Evolutionary conservation across 2,329 filamentous ascomycete genomes (phyloP), one percentile per base, ranked within the genome.

Genomic region (Chalaropsis thielavioides): DNA sequence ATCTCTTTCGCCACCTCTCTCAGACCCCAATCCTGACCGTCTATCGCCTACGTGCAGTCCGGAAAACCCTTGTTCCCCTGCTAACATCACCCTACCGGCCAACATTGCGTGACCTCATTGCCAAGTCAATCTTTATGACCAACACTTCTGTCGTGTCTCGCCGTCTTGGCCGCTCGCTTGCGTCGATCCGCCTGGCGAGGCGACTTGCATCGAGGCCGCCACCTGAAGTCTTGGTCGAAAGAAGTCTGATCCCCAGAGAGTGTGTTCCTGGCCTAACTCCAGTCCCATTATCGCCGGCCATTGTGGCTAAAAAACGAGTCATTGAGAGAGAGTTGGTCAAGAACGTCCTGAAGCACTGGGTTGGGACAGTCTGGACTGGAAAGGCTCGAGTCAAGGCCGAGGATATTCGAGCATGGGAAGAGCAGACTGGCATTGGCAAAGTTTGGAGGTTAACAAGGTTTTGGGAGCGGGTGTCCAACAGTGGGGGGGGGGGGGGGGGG

Each of bases 281-380:
- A 64, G 75, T 73, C 67, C 72, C 72, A 63, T 76, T 87, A 1
- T 81, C 84, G 0, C 85, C 85, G 0, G 80, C 77, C 0, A 74
- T 89, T 41, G 81, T 88, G n/a, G 84, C 83, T 35, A 79, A 79
- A 68, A 82, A 82, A 70, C 77, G 82, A 64, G 81, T 80, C 13
- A 78, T 89, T 17, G 86, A 89, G 74, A 80, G 81, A 69, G 85
- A 89, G 74, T 78, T 79, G 67, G 77, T 89, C 54, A 89, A 88
- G 71, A 86, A 89, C 70, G 79, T 79, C 17, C 73, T 90, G 67
- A 75, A 85, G 44, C 78, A 79, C 13, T 89, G 85, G 84, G 79
- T 89, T 1, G 85, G 80, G 38, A 75, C 72, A n/a, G 80, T 81
- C 31, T 83, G 80, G 80, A 76, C 73, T 49, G 75, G 80, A 22